Evolutionary conservation across 2,329 filamentous ascomycete species (phyloP), one percentile per base, ranked within the genome.

Genomic region (Pseudogymnoascus sp.): DNA sequence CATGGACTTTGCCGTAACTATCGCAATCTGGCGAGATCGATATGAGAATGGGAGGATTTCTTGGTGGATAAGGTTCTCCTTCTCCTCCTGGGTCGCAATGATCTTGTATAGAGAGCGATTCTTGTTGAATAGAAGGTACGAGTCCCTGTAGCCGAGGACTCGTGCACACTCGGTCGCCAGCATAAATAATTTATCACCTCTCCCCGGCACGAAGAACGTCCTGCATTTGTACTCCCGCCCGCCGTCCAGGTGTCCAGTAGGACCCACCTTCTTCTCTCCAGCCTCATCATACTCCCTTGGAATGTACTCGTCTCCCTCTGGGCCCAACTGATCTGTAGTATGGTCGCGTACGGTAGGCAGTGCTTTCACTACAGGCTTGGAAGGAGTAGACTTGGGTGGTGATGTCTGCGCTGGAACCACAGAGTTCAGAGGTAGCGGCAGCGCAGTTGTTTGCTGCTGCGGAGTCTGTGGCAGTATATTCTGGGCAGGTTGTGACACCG

Each of bases 121-220:
- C 78, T 97, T 97, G 82, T 97, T 97, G 79, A 99, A 99, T 14
- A 99, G 79, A 36, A 99, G 80, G 73, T 99, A 99, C n/a, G 92
- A 97, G 74, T 99, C 94, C 64, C 94, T 84, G 73, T 99, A 99
- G 53, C 91, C 90, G 20, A 97, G 80, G 3, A 97, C 91, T 66
- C 94, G 86, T 22, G 94, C 94, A 72, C 94, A 97, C 75, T 99
- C 94, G 14, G 94, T 99, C 36, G 94, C 94, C 59, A 99, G 84
- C 94, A 99, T 99, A 76, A 97, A 99, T 5, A 97, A 82, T 75
- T 97, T 97, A 66, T 95, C 88, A 28, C 90, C 91, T 68, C 94
- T 82, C 69, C 95, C 87, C 15, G 93, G 91, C 3, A 99, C 92
- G 66, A 90, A 85, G 73, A 99, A 99, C 1, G 93, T 97, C 65